A percentile compares a stretch with the other conserved stretches of the same genome.
Evolutionary conservation across 2,329 filamentous ascomycete species (phyloP).

Genomic region (Hirsutella rhossiliensis): DNA sequence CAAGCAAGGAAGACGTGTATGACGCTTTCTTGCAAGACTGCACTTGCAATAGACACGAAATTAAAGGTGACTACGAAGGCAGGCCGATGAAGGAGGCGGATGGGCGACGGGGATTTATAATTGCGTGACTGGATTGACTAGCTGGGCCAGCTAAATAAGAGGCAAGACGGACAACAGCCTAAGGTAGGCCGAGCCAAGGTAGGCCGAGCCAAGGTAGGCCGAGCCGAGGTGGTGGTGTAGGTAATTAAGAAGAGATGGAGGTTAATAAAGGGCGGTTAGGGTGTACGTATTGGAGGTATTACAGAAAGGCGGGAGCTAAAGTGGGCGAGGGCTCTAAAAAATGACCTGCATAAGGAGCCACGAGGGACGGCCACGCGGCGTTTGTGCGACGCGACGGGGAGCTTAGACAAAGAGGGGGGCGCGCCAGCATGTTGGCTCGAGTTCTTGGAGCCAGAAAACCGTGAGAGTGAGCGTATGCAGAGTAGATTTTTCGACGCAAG

Average conservation of each 20-base stretch:
- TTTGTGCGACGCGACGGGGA: neutral
- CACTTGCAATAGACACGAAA: neutral
- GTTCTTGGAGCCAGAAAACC: too few relatives aligned
- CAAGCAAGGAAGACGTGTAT: neutral
- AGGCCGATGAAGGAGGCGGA: too few relatives aligned
- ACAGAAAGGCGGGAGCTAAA: conserved; percentile 2
- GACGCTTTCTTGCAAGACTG: too few relatives aligned
- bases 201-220: too few relatives aligned
- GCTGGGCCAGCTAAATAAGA: neutral
- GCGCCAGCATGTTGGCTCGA: too few relatives aligned
- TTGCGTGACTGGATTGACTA: too few relatives aligned
- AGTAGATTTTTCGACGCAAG: too few relatives aligned
- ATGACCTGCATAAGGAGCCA: conserved; percentile 1
- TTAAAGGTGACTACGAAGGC: too few relatives aligned
- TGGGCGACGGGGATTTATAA: too few relatives aligned
- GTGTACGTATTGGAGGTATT: neutral
- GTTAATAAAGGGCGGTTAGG: neutral
- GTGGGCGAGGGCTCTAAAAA: conserved; percentile 1
- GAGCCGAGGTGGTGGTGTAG: neutral
- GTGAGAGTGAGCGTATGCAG: too few relatives aligned
- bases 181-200: neutral
- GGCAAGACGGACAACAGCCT: neutral
- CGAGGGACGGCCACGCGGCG: neutral
- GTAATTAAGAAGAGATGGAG: neutral
- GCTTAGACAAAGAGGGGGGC: neutral